Conservation (phyloP, 345 rosid genomes). For the Hibiscus trionum region DNA sequence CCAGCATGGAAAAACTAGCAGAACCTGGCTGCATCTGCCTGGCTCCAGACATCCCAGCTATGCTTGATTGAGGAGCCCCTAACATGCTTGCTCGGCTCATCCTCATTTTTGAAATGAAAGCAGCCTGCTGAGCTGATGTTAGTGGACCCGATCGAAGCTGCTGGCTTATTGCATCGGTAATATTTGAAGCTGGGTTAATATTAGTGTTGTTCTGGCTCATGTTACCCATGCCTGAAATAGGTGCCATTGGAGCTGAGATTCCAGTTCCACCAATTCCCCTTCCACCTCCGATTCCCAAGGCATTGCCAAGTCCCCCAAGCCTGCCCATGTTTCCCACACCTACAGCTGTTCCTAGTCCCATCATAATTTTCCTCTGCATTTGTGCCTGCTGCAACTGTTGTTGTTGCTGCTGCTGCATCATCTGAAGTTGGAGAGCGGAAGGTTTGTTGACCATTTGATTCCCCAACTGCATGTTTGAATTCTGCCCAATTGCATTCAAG, state of each 20-base stretch:
- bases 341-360: conserved; percentile 57
- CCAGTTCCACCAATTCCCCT: conserved; percentile 67
- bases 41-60: conserved; percentile 54
- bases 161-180: conserved; percentile 50
- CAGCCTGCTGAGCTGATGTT: conserved; percentile 19
- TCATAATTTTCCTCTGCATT: conserved; percentile 60
- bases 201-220: conserved; percentile 60
- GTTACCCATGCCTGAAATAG: conserved; percentile 50
- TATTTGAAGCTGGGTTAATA: conserved; percentile 40
- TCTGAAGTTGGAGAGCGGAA: conserved; percentile 60
- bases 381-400: conserved; percentile 33
- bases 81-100: conserved; percentile 29
- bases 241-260: conserved; percentile 63
- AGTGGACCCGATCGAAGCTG: conserved; percentile 44
- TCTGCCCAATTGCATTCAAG: conserved; percentile 54
- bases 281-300: conserved; percentile 55
- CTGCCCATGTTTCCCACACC: conserved; percentile 62
- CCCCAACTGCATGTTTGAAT: conserved; percentile 62
- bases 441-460: conserved; percentile 67
- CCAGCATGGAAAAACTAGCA: conserved; percentile 53
- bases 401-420: conserved; percentile 56
- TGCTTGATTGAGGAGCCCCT: conserved; percentile 57
- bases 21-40: conserved; percentile 63
- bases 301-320: conserved; percentile 52
- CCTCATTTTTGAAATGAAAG: conserved; percentile 29